Evolutionary conservation across 768 basidiomycete species (phyloP).

Genomic region (Naganishia friedmannii): DNA sequence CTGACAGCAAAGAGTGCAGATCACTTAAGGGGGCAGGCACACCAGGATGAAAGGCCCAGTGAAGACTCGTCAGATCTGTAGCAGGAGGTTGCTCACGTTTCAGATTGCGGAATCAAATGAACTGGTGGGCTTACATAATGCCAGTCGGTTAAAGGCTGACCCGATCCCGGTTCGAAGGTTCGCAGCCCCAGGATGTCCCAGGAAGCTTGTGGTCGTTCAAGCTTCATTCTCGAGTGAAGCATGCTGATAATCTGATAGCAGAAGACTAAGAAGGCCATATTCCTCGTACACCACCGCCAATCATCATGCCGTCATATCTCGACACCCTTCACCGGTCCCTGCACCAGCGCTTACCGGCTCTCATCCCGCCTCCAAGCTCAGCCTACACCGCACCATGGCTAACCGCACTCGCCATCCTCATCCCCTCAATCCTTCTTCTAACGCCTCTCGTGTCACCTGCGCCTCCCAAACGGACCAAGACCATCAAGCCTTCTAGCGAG

Average conservation of each 20-base stretch:
- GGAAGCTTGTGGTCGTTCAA: too few relatives aligned
- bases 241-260: too few relatives aligned
- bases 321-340: slow-evolving; percentile 2
- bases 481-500: slow-evolving; percentile 56
- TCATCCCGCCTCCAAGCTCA: slow-evolving; percentile 3
- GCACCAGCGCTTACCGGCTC: not conserved
- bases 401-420: slow-evolving; percentile 1
- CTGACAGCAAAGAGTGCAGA: too few relatives aligned
- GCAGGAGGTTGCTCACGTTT: slow-evolving; percentile 17
- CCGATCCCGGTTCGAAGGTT: not conserved
- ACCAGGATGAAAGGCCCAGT: not conserved
- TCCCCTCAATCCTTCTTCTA: not conserved
- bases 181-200: too few relatives aligned
- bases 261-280: too few relatives aligned
- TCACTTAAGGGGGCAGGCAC: not conserved
- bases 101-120: slow-evolving; percentile 19
- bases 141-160: not conserved
- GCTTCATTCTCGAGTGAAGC: too few relatives aligned
- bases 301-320: slow-evolving; percentile 3
- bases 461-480: not conserved
- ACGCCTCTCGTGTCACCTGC: not conserved
- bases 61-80: not conserved
- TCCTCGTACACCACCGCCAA: not conserved
- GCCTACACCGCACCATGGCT: not conserved
- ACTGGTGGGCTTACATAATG: not conserved